Evolutionary conservation across 768 basidiomycete species (phyloP), one percentile per base, ranked within the genome.

Genomic region (Strobilomyces confusus): DNA sequence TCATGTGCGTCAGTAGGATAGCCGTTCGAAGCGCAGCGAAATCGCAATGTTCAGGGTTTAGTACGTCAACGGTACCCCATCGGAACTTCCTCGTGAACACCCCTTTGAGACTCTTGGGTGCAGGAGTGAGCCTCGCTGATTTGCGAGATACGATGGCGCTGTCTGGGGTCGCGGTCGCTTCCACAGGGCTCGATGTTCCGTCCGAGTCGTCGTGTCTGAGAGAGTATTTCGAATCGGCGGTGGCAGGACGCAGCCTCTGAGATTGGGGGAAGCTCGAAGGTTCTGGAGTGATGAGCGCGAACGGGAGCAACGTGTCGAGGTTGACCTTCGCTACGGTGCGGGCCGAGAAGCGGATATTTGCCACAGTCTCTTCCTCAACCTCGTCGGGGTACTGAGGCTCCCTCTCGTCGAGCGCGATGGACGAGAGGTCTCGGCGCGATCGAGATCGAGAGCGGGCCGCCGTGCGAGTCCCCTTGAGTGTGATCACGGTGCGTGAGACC

Each of bases 41-140:
- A 70, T 97, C 94, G 60, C 89, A 93, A 58, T 95, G 92, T 26
- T 77, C 78, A 48, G 92, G 89, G 69, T 91, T 78, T 45, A 94
- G 80, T 51, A 94, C 91, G 69, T 93, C 89, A 54, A 95, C 78
- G 42, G 80, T 87, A 33, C 94, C 94, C 93, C 93, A 95, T 60
- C 91, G 74, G 68, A 87, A 95, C 65, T 81, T 84, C 57, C 92
- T 75, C 32, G 81, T 75, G 65, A 92, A 92, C 50, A 87, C 77
- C 45, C 90, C 88, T 70, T 79, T 81, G 65, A 91, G 70, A 65
- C 84, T 80, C 20, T 83, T 81, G 22, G 86, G 87, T 22, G 82
- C 81, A 32, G 75, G 74, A n/a, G 77, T 67, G 40, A 80, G 61
- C n/a, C 49, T 23, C 3, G 37, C 26, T 13, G 66, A 67, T 61